Base-by-base conservation (phyloP, 768 basidiomycete species). In the Boletus rubropictus region DNA sequence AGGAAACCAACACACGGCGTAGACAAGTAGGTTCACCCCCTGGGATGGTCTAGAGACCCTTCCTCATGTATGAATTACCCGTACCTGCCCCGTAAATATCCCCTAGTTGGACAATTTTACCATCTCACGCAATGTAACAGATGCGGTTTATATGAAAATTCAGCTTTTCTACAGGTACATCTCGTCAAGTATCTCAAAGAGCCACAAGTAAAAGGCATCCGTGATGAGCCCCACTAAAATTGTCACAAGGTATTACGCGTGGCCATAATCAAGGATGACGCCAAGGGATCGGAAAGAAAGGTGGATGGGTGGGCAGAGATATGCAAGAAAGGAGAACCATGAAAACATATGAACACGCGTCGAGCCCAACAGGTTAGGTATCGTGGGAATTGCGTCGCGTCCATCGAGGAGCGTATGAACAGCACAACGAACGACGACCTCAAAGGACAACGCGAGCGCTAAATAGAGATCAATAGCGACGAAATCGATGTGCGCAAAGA, bases 141-240 rank as follows among this genome's bases (percentile, higher is more conserved):
- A n/a, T 32, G 42, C 7, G 0, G 31, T 32, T 15, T 34, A n/a
- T 33, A 17, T 34, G 17, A 34, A 54, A 52, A 51, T 56, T 62
- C 45, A 39, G 33, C 41, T 54, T 53, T 50, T 15, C 25, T 62
- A 61, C 48, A 50, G 52, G 33, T 61, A 62, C 60, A 61, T 52
- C 57, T 59, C 52, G 51, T 54, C 59, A 36, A 53, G 53, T 42
- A 32, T 51, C 49, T 42, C 37, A 46, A 47, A 40, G 29, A 34
- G 46, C 39, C 50, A 55, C 53, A 54, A 35, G 27, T 27, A 46
- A 42, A 27, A 27, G 21, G 33, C 46, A 50, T 57, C 45, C 51
- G 24, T 44, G 40, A 44, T 24, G 32, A 38, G 44, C 42, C 50
- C 48, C 51, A 34, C 41, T 36, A 33, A 17, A 44, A 45, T 40